Conservation (phyloP, 139 green algal genomes). For the Chlamydomonas schloesseri region DNA sequence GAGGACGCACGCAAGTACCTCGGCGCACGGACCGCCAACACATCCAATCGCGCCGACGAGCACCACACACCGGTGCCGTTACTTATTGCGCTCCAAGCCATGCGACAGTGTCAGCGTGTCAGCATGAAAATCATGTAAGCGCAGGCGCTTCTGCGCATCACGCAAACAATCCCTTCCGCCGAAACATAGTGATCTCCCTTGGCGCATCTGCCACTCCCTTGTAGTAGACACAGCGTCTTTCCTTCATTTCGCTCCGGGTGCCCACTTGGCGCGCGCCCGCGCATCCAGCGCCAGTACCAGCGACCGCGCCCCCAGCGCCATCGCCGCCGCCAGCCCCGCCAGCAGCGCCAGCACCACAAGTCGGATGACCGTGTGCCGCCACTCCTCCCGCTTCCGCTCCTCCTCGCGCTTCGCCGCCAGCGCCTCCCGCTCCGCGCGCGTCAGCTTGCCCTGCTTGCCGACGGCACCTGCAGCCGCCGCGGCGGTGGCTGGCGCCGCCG, state of each 20-base stretch:
- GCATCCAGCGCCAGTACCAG: not conserved
- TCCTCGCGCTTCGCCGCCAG: conserved; percentile 39
- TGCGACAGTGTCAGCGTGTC: too few relatives aligned
- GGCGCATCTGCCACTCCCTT: too few relatives aligned
- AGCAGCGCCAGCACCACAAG: conserved; percentile 9
- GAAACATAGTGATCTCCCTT: too few relatives aligned
- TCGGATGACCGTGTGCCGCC: conserved; percentile 3
- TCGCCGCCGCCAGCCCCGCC: conserved; percentile 20
- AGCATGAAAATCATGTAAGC: too few relatives aligned
- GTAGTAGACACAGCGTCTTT: too few relatives aligned
- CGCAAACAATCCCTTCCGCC: too few relatives aligned
- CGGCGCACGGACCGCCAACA: too few relatives aligned
- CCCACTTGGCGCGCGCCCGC: not conserved
- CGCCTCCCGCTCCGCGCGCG: conserved; percentile 51
- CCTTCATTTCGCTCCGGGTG: not conserved
- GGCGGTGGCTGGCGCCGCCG: conserved; percentile 29
- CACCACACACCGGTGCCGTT: too few relatives aligned
- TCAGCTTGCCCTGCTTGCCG: conserved; percentile 13
- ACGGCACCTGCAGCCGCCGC: not conserved
- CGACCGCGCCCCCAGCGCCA: not conserved
- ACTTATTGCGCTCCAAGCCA: too few relatives aligned
- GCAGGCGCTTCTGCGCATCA: too few relatives aligned
- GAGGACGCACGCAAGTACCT: too few relatives aligned
- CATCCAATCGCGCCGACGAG: too few relatives aligned
- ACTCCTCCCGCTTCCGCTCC: conserved; percentile 35